phyloP scores from a whole-genome alignment of 2,329 filamentous ascomycete genomes.

The Clarireedia monteithiana region DNA sequence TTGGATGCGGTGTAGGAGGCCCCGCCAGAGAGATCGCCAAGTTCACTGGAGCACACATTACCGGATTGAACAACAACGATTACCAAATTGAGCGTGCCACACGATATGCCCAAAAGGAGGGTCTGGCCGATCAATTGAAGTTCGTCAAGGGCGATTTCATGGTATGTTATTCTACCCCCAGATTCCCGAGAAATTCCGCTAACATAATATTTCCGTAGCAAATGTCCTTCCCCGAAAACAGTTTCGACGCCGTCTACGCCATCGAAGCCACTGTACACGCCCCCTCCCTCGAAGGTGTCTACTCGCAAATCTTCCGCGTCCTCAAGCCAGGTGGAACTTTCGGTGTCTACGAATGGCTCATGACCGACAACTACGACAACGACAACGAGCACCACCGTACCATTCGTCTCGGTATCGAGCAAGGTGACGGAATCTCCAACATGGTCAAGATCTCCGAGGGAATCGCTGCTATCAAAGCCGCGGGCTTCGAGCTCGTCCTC shows the following conservation, averaged over 20 bases:
- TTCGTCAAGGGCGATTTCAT: conserved; percentile 98
- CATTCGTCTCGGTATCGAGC: conserved; percentile 90
- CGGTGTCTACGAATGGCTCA: conserved; percentile 98
- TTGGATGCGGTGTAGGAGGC: conserved; percentile 94
- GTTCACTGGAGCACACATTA: conserved; percentile 83
- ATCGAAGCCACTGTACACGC: conserved; percentile 97
- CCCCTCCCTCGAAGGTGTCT: conserved; percentile 82
- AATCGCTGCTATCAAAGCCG: conserved; percentile 72
- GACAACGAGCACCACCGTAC: conserved; percentile 77
- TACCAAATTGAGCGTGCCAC: conserved; percentile 97
- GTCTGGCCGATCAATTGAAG: conserved; percentile 67
- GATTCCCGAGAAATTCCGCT: background rate
- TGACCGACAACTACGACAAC: conserved; percentile 94
- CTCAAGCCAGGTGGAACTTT: conserved; percentile 94
- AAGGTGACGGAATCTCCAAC: conserved; percentile 93
- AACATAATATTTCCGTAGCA: conserved; percentile 44
- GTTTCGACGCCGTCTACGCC: conserved; percentile 90
- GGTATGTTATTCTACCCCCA: conserved; percentile 35
- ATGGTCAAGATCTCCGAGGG: conserved; percentile 87
- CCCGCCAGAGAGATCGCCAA: conserved; percentile 94
- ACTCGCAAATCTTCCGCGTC: conserved; percentile 89
- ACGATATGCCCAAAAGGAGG: conserved; percentile 73
- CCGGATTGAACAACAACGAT: conserved; percentile 97
- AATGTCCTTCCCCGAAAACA: conserved; percentile 90
- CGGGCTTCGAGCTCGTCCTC: conserved; percentile 76